Conservation (phyloP, 495 filamentous ascomycete genomes). For the Lasiosphaeria ovina region DNA sequence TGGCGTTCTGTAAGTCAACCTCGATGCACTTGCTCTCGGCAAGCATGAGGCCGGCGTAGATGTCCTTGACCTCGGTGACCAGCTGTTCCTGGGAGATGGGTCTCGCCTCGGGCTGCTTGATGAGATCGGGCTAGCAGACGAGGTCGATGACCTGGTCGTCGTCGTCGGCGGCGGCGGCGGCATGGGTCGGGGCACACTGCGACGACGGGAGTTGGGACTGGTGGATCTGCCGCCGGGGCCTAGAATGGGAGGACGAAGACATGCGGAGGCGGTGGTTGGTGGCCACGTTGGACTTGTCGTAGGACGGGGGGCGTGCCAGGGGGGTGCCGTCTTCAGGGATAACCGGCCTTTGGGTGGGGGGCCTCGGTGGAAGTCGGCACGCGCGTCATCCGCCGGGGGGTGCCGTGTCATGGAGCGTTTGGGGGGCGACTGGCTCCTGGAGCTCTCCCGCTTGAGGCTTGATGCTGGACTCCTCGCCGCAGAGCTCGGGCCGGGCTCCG, state of each 20-base stretch:
- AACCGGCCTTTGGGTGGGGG: slow-evolving; percentile 33
- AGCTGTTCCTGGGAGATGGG: too few relatives aligned
- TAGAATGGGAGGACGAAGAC: slow-evolving; percentile 13
- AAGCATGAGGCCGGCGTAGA: too few relatives aligned
- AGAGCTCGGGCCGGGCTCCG: not conserved
- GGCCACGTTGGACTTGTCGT: slow-evolving; percentile 27
- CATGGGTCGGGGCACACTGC: too few relatives aligned
- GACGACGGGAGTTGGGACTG: too few relatives aligned
- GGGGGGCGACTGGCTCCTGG: slow-evolving; percentile 20
- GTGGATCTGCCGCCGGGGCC: not conserved
- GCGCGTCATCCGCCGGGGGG: slow-evolving; percentile 19
- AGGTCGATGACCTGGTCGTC: too few relatives aligned
- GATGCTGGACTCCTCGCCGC: slow-evolving; percentile 11
- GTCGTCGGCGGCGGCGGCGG: too few relatives aligned
- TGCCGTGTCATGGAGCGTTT: slow-evolving; percentile 21
- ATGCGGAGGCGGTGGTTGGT: slow-evolving; percentile 15
- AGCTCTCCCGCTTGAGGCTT: slow-evolving; percentile 18
- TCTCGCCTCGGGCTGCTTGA: too few relatives aligned
- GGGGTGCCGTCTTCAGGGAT: slow-evolving; percentile 30
- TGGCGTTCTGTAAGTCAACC: too few relatives aligned
- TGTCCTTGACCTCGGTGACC: too few relatives aligned
- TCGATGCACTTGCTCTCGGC: too few relatives aligned
- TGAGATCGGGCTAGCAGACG: too few relatives aligned
- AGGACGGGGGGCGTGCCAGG: slow-evolving; percentile 19
- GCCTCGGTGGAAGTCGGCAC: slow-evolving; percentile 32